Evolutionary conservation across 495 filamentous ascomycete species (phyloP), one percentile per base, ranked within the genome.

Genomic region (Penicillium canariense): DNA sequence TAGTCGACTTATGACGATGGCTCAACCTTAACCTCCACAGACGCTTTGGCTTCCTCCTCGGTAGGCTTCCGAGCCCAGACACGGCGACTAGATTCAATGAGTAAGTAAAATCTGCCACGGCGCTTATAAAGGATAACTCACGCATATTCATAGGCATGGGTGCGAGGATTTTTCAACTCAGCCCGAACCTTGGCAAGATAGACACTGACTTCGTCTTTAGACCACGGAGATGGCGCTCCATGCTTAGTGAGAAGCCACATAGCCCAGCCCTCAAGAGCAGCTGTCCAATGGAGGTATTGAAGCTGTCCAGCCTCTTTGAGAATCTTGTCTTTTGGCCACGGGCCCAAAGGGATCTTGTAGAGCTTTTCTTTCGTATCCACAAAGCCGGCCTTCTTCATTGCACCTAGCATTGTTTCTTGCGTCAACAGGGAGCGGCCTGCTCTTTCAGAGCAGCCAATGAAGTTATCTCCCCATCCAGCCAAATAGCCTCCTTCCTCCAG

Each of bases 261-360:
- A 20, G 43, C 45, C 39, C 48, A 55, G 1, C 57, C 67, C 50
- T 63, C 59, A 54, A 70, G 61, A 28, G 55, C 31, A 4, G 35
- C 18, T 12, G 40, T 4, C 59, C 59, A 62, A 30, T 55, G 55
- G 7, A 51, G 38, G 15, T 22, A 38, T 23, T 62, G 50, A 7
- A 59, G 11, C 6, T 30, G 12, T 1, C 55, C 59, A 5, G 55
- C 59, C 27, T 62, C 59, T 30, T 62, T 62, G 3, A 49, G 30
- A 15, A 40, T 9, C 17, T 36, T 22, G 12, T 60, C 53, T 8
- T 45, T 38, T 3, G 70, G 56, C 60, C 60, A 62, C 5, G 60
- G 56, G 0, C 60, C 60, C 31, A 62, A 52, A 2, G 52, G 60
- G 51, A 56, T 55, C 31, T 52, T 53, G 23, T 52, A 52, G 9